A percentile compares a stretch with the other conserved stretches of the same genome.
Conservation (phyloP, 2,329 filamentous ascomycete species). For the Coniochaeta prunicola region DNA sequence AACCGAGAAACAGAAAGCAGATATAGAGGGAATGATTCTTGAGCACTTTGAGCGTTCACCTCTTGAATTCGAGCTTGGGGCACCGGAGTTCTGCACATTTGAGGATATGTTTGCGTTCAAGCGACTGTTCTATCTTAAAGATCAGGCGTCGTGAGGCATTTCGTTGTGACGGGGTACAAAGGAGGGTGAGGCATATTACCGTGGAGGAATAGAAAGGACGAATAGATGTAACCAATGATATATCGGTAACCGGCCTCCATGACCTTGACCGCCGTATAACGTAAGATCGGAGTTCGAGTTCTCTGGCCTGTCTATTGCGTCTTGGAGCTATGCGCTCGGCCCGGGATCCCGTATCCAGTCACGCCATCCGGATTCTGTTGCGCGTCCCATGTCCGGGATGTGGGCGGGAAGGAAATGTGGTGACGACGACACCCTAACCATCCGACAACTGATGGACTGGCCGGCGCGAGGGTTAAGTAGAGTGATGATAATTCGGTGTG, state of each 20-base stretch:
- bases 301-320: not conserved
- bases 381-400: not conserved
- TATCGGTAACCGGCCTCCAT: too few relatives aligned
- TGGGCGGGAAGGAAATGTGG: not conserved
- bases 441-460: not conserved
- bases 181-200: too few relatives aligned
- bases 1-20: slow-evolving; percentile 7
- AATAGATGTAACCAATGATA: too few relatives aligned
- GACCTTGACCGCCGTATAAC: too few relatives aligned
- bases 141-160: not conserved
- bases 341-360: too few relatives aligned
- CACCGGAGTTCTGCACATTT: slow-evolving; percentile 17
- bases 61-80: slow-evolving; percentile 12
- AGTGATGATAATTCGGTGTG: not conserved
- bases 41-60: slow-evolving; percentile 9
- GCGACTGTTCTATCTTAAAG: slow-evolving; percentile 10
- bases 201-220: too few relatives aligned
- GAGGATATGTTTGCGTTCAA: slow-evolving; percentile 17
- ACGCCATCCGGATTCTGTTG: not conserved
- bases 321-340: not conserved
- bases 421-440: not conserved
- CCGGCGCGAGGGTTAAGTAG: not conserved
- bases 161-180: not conserved
- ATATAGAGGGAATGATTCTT: slow-evolving; percentile 9
- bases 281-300: too few relatives aligned